Conservation (phyloP, 352 stramenopile genomes). For the Phytopythium sindhum region DNA sequence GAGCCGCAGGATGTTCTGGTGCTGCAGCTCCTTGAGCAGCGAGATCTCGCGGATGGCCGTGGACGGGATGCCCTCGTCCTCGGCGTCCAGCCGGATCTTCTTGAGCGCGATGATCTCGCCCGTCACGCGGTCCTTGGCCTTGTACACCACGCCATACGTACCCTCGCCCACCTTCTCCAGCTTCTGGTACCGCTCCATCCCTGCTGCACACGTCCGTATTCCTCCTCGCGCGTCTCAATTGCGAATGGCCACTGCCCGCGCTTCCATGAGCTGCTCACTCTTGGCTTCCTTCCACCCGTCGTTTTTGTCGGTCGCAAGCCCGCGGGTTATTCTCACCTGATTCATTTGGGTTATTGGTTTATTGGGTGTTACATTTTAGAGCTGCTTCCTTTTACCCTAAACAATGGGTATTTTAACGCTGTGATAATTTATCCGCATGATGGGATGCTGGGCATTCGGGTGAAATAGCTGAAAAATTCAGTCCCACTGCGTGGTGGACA, state of each 20-base stretch:
- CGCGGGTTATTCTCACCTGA: background rate
- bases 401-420: too few relatives aligned
- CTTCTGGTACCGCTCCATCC: constrained; percentile 93
- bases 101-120: constrained; percentile 99
- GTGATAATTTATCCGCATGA: too few relatives aligned
- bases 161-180: constrained; percentile 97
- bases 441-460: too few relatives aligned
- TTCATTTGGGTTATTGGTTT: too few relatives aligned
- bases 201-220: background rate
- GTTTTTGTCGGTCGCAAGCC: background rate
- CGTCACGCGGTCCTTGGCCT: constrained; percentile 94
- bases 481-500: too few relatives aligned
- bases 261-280: too few relatives aligned
- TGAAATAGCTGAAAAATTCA: too few relatives aligned
- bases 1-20: constrained; percentile 98
- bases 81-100: constrained; percentile 99
- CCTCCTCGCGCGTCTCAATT: background rate
- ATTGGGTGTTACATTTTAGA: too few relatives aligned
- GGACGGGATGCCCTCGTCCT: constrained; percentile 97
- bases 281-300: constrained; percentile 3
- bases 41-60: constrained; percentile 99
- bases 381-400: too few relatives aligned
- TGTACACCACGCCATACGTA: constrained; percentile 99
- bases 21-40: constrained; percentile 96
- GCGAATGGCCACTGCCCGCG: too few relatives aligned